Evolutionary conservation across 148 eudicot species (phyloP).

Genomic region (Amaranthus hypochondriacus): DNA sequence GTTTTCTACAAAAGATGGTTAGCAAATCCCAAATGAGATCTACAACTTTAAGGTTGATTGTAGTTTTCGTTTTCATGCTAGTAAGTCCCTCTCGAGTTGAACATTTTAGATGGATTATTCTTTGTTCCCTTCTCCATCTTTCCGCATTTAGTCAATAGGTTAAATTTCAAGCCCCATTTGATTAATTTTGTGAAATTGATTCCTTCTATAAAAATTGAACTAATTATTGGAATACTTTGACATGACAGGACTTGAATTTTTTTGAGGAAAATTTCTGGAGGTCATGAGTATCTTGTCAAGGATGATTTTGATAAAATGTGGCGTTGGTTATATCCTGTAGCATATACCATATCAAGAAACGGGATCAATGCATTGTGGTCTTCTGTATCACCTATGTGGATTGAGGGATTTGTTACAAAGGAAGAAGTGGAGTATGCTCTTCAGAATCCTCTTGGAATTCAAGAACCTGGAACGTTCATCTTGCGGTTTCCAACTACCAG

Average conservation of each 20-base stretch:
- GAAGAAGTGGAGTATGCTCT: slow-evolving; percentile 86
- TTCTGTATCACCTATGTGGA: slow-evolving; percentile 62
- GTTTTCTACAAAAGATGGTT: neutral
- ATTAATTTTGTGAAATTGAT: neutral
- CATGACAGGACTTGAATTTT: slow-evolving; percentile 72
- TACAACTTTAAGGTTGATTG: neutral
- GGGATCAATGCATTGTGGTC: slow-evolving; percentile 64
- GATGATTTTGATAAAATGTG: slow-evolving; percentile 83
- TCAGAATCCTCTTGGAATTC: slow-evolving; percentile 45
- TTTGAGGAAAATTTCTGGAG: slow-evolving; percentile 65
- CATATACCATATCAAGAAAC: slow-evolving; percentile 57
- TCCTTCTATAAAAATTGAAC: neutral
- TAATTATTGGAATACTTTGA: neutral
- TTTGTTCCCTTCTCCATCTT: neutral
- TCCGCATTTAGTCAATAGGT: too few relatives aligned
- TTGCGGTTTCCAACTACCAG: slow-evolving; percentile 91
- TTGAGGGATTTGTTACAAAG: slow-evolving; percentile 82
- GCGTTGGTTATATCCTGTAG: slow-evolving; percentile 93
- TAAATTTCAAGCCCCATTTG: neutral
- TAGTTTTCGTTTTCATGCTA: neutral
- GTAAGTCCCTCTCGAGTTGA: slow-evolving; percentile 1
- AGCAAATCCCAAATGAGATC: neutral
- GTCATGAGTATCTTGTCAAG: slow-evolving; percentile 48
- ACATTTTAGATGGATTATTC: neutral
- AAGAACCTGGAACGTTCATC: slow-evolving; percentile 83